Conservation (phyloP, 2,329 filamentous ascomycete genomes). For the Alternaria dauci region DNA sequence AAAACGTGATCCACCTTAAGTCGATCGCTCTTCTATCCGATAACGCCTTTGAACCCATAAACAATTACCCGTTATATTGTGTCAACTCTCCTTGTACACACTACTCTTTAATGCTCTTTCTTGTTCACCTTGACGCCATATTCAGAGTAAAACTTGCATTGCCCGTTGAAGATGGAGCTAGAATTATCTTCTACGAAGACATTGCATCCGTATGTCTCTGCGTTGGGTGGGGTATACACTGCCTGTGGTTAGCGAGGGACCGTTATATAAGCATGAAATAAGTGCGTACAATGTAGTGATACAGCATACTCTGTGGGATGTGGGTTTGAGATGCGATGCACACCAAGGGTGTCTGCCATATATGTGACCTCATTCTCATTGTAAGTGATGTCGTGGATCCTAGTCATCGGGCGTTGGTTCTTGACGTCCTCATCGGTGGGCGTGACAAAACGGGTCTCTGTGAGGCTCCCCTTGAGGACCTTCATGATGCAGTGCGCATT, state of each 20-base stretch:
- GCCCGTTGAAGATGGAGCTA: conserved; percentile 34
- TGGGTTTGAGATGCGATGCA: conserved; percentile 83
- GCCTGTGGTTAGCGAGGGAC: conserved; percentile 8
- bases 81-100: not conserved
- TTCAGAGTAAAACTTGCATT: conserved; percentile 46
- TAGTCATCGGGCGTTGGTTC: conserved; percentile 62
- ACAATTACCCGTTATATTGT: not conserved
- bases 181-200: conserved; percentile 83
- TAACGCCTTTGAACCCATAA: not conserved
- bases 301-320: conserved; percentile 77
- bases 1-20: not conserved
- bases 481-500: conserved; percentile 95
- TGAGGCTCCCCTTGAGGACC: conserved; percentile 78
- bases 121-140: conserved; percentile 31
- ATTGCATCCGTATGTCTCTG: conserved; percentile 80
- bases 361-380: conserved; percentile 80
- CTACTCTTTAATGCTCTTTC: not conserved
- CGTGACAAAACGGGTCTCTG: conserved; percentile 82
- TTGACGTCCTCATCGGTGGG: conserved; percentile 63
- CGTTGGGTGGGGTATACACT: conserved; percentile 89
- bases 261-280: conserved; percentile 15
- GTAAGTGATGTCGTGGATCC: conserved; percentile 74
- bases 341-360: conserved; percentile 87
- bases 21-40: not conserved
- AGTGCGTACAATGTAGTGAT: conserved; percentile 75